phyloP scores from a whole-genome alignment of 2,329 filamentous ascomycete species.

The Cercospora sp. region DNA sequence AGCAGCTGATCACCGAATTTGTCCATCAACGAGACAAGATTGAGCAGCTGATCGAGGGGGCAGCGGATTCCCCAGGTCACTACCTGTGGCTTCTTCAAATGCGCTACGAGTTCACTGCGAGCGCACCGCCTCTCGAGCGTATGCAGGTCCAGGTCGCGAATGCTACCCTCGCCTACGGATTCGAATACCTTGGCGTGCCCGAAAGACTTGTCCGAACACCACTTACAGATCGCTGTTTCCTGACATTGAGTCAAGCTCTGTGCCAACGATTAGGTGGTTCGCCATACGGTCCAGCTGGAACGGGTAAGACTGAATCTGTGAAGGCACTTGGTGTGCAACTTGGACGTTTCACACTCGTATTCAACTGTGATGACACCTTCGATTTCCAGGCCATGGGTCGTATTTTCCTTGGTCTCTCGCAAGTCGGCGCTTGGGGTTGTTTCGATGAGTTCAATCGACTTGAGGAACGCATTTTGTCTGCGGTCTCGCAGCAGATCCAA shows the following conservation, averaged over 20 bases:
- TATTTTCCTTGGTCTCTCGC: constrained; percentile 98
- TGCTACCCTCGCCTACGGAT: constrained; percentile 90
- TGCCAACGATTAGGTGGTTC: constrained; percentile 95
- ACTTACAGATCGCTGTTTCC: constrained; percentile 95
- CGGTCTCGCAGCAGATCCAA: constrained; percentile 98
- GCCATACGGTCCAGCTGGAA: constrained; percentile 94
- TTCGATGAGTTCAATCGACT: constrained; percentile 99
- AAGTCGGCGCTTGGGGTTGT: constrained; percentile 98
- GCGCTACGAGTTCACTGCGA: constrained; percentile 85
- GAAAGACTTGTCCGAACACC: constrained; percentile 96
- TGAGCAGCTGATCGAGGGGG: constrained; percentile 75
- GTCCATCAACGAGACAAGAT: constrained; percentile 96
- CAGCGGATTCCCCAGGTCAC: constrained; percentile 73
- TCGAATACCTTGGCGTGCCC: constrained; percentile 95
- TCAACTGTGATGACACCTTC: constrained; percentile 99
- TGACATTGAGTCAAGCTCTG: constrained; percentile 92
- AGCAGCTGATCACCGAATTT: constrained; percentile 97
- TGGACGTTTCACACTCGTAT: constrained; percentile 95
- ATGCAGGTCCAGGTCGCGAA: constrained; percentile 96
- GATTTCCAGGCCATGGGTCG: constrained; percentile 99
- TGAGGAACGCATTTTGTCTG: constrained; percentile 94
- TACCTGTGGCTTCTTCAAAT: constrained; percentile 95
- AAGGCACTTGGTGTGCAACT: constrained; percentile 96
- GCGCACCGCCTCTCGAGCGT: constrained; percentile 78
- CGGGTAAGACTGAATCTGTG: constrained; percentile 98